Percentiles rank a stretch among this genome's conserved stretches.
Conservation (phyloP, 2,329 filamentous ascomycete genomes). For the Cephalotrichum gorgonifer region DNA sequence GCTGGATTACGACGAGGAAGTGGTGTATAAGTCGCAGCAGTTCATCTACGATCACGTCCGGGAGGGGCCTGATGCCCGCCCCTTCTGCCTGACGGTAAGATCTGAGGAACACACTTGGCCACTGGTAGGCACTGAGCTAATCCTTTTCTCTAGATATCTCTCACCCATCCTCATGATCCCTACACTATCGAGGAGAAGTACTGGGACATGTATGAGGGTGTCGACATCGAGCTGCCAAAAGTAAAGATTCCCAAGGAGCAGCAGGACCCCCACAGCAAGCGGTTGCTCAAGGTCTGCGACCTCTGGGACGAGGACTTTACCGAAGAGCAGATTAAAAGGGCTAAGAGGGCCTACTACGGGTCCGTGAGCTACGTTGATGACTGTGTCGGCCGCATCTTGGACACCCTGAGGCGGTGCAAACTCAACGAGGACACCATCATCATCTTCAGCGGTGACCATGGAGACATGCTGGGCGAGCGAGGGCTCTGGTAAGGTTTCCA, state of each 20-base stretch:
- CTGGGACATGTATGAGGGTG: constrained; percentile 84
- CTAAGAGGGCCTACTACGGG: constrained; percentile 82
- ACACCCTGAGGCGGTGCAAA: constrained; percentile 67
- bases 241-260: constrained; percentile 70
- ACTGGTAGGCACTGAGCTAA: too few relatives aligned
- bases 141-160: constrained; percentile 41
- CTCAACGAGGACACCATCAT: constrained; percentile 80
- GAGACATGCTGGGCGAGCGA: constrained; percentile 90
- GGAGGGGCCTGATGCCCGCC: constrained; percentile 60
- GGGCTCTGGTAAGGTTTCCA: constrained; percentile 72
- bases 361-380: constrained; percentile 91
- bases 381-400: constrained; percentile 74
- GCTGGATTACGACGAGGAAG: constrained; percentile 91
- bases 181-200: constrained; percentile 91
- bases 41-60: constrained; percentile 87
- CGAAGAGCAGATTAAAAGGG: constrained; percentile 76
- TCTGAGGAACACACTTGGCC: too few relatives aligned
- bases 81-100: constrained; percentile 68
- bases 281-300: constrained; percentile 77
- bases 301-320: constrained; percentile 76
- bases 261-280: constrained; percentile 78
- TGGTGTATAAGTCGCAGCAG: constrained; percentile 84
- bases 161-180: constrained; percentile 90
- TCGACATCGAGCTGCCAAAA: constrained; percentile 76
- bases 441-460: constrained; percentile 88